Conservation (phyloP, 2,329 filamentous ascomycete species). For the Thelonectria rubi region DNA sequence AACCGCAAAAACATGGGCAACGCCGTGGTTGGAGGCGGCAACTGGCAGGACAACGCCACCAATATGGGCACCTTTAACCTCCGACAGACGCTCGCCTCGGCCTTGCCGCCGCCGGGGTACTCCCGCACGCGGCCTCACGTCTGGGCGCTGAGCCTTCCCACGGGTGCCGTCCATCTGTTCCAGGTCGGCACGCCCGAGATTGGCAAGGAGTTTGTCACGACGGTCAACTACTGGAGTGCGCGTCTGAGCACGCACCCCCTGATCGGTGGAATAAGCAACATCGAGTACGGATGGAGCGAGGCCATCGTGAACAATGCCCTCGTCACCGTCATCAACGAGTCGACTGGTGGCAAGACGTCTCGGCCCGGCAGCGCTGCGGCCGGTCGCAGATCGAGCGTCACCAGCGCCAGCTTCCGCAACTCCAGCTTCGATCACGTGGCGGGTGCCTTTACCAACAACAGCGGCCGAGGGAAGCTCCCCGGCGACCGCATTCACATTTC, state of each 20-base stretch:
- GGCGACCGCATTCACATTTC: slow-evolving; percentile 86
- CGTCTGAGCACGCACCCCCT: slow-evolving; percentile 92
- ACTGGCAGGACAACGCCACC: slow-evolving; percentile 98
- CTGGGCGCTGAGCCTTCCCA: slow-evolving; percentile 91
- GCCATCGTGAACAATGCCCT: slow-evolving; percentile 73
- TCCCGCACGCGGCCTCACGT: slow-evolving; percentile 90
- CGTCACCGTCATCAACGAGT: slow-evolving; percentile 62
- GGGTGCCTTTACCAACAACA: slow-evolving; percentile 63
- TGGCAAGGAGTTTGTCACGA: slow-evolving; percentile 90
- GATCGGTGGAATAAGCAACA: slow-evolving; percentile 91
- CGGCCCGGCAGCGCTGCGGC: slow-evolving; percentile 60
- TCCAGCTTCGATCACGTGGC: slow-evolving; percentile 69
- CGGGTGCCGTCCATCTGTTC: slow-evolving; percentile 96
- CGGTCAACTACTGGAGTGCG: slow-evolving; percentile 97
- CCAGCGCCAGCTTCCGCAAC: slow-evolving; percentile 62
- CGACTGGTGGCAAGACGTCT: slow-evolving; percentile 48
- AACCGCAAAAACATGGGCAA: slow-evolving; percentile 62
- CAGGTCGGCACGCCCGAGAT: slow-evolving; percentile 96
- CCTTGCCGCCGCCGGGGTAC: slow-evolving; percentile 89
- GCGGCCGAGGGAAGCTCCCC: slow-evolving; percentile 69
- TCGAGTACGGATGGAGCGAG: slow-evolving; percentile 97
- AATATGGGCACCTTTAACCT: slow-evolving; percentile 87
- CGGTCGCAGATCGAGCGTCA: slow-evolving; percentile 55
- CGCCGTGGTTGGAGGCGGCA: slow-evolving; percentile 84
- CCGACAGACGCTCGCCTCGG: slow-evolving; percentile 89